These are phyloP conservation scores for Tilletia setariae DNA, from an alignment of 1,284 basidiomycete species.

Conservation along the genomic window DNA sequence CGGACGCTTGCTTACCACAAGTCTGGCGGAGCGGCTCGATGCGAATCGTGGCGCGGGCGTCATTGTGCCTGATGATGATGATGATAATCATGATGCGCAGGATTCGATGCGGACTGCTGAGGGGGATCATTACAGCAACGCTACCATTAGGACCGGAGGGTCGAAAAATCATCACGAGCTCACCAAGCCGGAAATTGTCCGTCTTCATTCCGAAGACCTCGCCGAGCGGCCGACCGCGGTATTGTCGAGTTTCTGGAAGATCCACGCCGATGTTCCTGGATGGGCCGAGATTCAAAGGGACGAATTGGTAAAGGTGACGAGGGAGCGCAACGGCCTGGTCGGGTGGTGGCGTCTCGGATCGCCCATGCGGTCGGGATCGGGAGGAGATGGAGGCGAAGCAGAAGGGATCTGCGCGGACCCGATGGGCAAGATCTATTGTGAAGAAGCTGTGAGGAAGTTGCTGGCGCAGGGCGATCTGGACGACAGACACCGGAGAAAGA, in stretches of 20 bases:
- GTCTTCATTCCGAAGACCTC: slow-evolving; percentile 11
- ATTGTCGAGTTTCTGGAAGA: slow-evolving; percentile 39
- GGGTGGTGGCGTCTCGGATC: slow-evolving; percentile 42
- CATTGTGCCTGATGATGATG: slow-evolving; percentile 1
- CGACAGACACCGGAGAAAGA: slow-evolving; percentile 1
- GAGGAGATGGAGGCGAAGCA: slow-evolving; percentile 35
- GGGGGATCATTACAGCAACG: neutral
- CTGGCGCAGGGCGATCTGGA: slow-evolving; percentile 32
- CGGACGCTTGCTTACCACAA: slow-evolving; percentile 28
- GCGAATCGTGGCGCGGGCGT: slow-evolving; percentile 31
- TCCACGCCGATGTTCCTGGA: slow-evolving; percentile 33
- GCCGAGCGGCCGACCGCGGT: slow-evolving; percentile 33
- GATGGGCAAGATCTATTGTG: slow-evolving; percentile 37
- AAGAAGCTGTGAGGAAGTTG: slow-evolving; percentile 38
- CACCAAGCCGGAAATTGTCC: neutral
- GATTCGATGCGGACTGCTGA: neutral
- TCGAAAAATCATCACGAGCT: neutral
- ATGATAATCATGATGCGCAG: neutral
- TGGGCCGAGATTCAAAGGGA: slow-evolving; percentile 35
- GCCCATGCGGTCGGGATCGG: slow-evolving; percentile 23
- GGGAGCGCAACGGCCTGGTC: slow-evolving; percentile 29
- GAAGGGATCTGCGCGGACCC: slow-evolving; percentile 34
- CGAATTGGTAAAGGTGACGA: slow-evolving; percentile 24
- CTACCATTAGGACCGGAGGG: neutral
- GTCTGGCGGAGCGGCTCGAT: slow-evolving; percentile 34